Percentiles rank a stretch among this genome's conserved stretches.
Conservation (phyloP, 2,329 filamentous ascomycete genomes). For the Diaporthe australafricana region DNA sequence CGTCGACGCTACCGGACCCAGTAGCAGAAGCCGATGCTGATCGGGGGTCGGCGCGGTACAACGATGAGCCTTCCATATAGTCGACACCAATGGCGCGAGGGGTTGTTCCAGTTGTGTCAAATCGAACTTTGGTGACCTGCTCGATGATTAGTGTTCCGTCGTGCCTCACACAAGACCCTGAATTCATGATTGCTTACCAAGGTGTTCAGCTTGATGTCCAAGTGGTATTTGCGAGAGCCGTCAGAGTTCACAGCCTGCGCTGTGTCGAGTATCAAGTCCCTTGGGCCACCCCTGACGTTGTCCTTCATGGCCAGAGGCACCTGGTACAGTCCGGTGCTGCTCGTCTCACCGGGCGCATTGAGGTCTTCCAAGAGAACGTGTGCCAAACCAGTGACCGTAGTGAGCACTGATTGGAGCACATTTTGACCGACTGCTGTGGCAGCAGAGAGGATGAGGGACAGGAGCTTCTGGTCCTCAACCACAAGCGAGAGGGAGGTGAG, state of each 20-base stretch:
- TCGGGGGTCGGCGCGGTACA: slow-evolving; percentile 41
- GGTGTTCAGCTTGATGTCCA: slow-evolving; percentile 53
- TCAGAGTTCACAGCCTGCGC: slow-evolving; percentile 48
- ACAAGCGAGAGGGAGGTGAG: slow-evolving; percentile 56
- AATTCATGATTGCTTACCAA: slow-evolving; percentile 46
- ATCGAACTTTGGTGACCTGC: slow-evolving; percentile 37
- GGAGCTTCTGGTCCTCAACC: slow-evolving; percentile 56
- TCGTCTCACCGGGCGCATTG: slow-evolving; percentile 41
- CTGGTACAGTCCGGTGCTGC: slow-evolving; percentile 22
- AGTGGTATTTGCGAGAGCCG: slow-evolving; percentile 48
- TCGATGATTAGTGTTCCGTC: not conserved
- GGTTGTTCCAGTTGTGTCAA: slow-evolving; percentile 32
- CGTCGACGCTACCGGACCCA: slow-evolving; percentile 1
- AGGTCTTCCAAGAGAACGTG: slow-evolving; percentile 33
- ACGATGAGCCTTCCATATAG: slow-evolving; percentile 38
- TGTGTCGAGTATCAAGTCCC: slow-evolving; percentile 51
- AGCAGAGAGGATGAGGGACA: slow-evolving; percentile 31
- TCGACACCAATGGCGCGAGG: slow-evolving; percentile 40
- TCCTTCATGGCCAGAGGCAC: slow-evolving; percentile 59
- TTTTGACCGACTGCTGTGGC: slow-evolving; percentile 28
- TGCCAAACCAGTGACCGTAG: slow-evolving; percentile 31
- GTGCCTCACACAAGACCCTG: slow-evolving; percentile 48
- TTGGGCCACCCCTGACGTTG: slow-evolving; percentile 49
- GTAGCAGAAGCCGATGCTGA: slow-evolving; percentile 40
- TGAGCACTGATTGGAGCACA: slow-evolving; percentile 14